Evolutionary conservation across 2,329 filamentous ascomycete species (phyloP), one percentile per base, ranked within the genome.

Genomic region (Scytalidium sp.): DNA sequence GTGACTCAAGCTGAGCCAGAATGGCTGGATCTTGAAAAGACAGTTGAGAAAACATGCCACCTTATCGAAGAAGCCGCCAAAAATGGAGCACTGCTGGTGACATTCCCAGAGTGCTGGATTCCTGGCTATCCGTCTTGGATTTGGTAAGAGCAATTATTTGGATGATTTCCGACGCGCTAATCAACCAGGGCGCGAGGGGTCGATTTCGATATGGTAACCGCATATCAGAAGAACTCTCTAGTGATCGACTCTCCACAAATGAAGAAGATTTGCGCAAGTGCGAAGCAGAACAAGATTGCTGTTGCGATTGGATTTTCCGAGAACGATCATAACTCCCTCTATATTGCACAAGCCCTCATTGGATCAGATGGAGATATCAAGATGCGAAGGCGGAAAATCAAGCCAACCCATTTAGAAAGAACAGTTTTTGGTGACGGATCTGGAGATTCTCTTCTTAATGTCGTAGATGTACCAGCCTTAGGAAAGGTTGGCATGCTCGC

Each of bases 1-100:
- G 76, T 77, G 11, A 73, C 78, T 1, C 81, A 85, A 59, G 74
- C 76, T 5, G 82, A 85, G 62, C 80, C 81, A 0, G 73, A 69
- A 1, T 85, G 81, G 80, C 70, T 85, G 7, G 77, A 86, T 56
- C 71, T 85, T 2, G 66, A 74, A 7, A 75, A 63, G 0, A 70
- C 73, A 2, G 75, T 85, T 1, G 61, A 71, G 2, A 85, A 85
- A 61, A 83, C 81, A 7, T 76, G 78, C 56, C 59, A 65, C 0
- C 69, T 84, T 45, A 84, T 86, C 54, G 64, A 70, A 32, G 74
- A 81, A 56, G 83, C 83, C 1, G 75, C 75, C 1, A 54, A 64
- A 4, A 73, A 77, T 41, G 76, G 75, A 1, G 79, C 79, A 2
- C 71, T 80, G 50, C 65, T 86, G 2, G 62, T 86, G 3, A 70